phyloP scores from a whole-genome alignment of 768 basidiomycete genomes.

The Lactifluus hygrophoroides region DNA sequence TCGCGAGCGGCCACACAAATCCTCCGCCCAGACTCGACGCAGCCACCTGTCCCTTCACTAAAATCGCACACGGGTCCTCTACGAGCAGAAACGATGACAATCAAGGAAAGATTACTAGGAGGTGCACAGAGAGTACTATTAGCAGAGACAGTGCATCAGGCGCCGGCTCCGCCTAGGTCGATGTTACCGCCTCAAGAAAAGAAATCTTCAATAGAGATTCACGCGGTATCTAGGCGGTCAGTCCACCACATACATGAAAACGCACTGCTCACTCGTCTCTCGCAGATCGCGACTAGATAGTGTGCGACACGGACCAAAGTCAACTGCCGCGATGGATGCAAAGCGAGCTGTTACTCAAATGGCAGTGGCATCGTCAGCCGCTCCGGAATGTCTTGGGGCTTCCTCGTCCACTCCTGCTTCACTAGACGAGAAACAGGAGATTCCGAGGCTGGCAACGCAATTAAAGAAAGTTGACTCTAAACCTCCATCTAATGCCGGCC shows the following conservation, averaged over 20 bases:
- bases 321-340: slow-evolving; percentile 2
- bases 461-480: background rate
- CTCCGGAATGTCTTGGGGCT: background rate
- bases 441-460: background rate
- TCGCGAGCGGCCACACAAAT: slow-evolving; percentile 3
- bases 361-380: background rate
- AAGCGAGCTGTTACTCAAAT: slow-evolving; percentile 4
- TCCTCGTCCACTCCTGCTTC: background rate
- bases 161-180: background rate
- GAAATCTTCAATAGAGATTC: background rate
- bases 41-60: background rate
- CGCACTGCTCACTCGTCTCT: background rate
- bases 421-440: background rate
- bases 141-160: slow-evolving; percentile 4
- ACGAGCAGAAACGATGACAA: background rate
- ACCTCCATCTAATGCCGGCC: background rate
- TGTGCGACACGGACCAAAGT: slow-evolving; percentile 13
- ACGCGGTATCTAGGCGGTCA: background rate
- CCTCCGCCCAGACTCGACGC: slow-evolving; percentile 11
- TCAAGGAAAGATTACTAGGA: slow-evolving; percentile 13
- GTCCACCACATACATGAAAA: background rate
- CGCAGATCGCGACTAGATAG: slow-evolving; percentile 9
- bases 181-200: background rate
- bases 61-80: slow-evolving; percentile 1
- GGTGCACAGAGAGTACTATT: slow-evolving; percentile 10